Evolutionary conservation across 2,329 filamentous ascomycete species (phyloP), one percentile per base, ranked within the genome.

Genomic region (Aspergillus fijiensis): DNA sequence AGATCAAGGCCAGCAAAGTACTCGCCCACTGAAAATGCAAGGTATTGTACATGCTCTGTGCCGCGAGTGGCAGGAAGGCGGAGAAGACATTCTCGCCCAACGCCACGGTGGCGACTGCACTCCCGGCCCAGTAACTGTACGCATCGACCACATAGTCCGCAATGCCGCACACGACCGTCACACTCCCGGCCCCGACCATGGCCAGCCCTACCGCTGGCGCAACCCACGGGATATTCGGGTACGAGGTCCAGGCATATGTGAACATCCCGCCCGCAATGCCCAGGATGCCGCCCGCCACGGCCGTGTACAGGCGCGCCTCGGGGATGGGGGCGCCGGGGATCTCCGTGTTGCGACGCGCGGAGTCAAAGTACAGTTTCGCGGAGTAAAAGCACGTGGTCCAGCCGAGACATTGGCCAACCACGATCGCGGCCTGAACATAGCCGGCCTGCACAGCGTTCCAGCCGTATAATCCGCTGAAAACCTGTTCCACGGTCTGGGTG

Each of bases 101-200:
- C 1, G 76, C 79, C 16, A 79, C 77, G 5, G 79, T 79, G 2
- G 77, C 77, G 1, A 81, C 71, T 0, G 80, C 77, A n/a, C 78
- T 81, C 0, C 76, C 80, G 2, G 81, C 79, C 59, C 79, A 81
- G n/a, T 79, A 74, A 21, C 77, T 75, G 60, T 83, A 83, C 0
- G 81, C 77, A 64, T 83, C 80, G 3, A 76, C 76, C n/a, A 80
- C 71, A 56, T 81, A 81, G 69, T 83, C 81, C 0, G 79, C 75
- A 5, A 79, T 79, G 14, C 79, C 79, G 21, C 81, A 73, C 54
- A 79, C 75, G 5, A 81, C 81, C 19, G 74, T 69, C 4, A 76
- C 74, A 4, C 79, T 79, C 16, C 72, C 76, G 6, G 76, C 67
- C 0, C 79, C 79, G 5, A 78, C 74, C 61, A 78, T 72, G 5